Conservation (phyloP, 2,329 filamentous ascomycete species). For the Hypoxylon sp. region DNA sequence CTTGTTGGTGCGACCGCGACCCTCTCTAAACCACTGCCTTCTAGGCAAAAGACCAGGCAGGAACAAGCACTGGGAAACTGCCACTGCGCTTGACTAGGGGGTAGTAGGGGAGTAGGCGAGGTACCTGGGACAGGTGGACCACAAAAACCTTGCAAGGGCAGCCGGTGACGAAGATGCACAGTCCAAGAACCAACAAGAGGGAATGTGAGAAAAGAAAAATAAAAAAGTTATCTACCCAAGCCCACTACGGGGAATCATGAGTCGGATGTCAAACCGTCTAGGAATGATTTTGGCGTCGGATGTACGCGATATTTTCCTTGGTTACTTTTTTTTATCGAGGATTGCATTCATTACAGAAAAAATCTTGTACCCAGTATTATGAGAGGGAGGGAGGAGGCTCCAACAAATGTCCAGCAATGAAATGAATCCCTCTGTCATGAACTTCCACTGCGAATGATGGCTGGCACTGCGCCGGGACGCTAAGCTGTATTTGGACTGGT, state of each 20-base stretch:
- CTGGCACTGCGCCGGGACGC: conserved; percentile 27
- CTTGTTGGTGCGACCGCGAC: conserved; percentile 46
- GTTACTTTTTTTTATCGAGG: conserved; percentile 23
- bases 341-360: conserved; percentile 25
- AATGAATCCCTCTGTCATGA: conserved; percentile 36
- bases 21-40: conserved; percentile 11
- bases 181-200: conserved; percentile 13
- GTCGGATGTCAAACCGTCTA: conserved; percentile 8
- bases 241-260: conserved; percentile 38
- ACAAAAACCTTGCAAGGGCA: conserved; percentile 36
- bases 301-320: conserved; percentile 29
- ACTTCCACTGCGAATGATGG: conserved; percentile 34
- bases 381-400: conserved; percentile 37
- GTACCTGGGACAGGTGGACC: conserved; percentile 18
- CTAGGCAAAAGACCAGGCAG: conserved; percentile 13
- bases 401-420: conserved; percentile 14
- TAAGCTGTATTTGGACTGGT: conserved; percentile 21
- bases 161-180: conserved; percentile 17
- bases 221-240: conserved; percentile 31
- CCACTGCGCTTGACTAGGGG: conserved; percentile 16
- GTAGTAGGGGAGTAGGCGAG: background rate
- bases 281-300: conserved; percentile 15
- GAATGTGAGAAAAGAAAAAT: conserved; percentile 28
- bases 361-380: conserved; percentile 26
- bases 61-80: conserved; percentile 27